phyloP scores from a whole-genome alignment of 129 eudicot species.

The Saussurea involucrata region DNA sequence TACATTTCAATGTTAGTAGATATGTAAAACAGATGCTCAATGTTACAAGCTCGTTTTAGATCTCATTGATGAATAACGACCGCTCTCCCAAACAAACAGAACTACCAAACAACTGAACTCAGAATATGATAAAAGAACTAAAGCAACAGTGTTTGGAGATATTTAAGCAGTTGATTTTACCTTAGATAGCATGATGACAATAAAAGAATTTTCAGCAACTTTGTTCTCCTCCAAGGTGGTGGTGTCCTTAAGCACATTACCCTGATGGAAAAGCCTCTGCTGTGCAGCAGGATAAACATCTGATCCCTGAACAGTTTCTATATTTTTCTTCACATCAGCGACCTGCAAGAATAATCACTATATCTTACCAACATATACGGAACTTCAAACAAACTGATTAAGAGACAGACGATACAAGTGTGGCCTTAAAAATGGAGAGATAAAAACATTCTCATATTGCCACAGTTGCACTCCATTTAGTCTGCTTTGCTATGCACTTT shows the following conservation, averaged over 20 bases:
- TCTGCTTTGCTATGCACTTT: neutral
- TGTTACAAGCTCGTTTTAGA: no score
- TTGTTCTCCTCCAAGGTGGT: slow-evolving; percentile 81
- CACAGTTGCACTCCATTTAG: neutral
- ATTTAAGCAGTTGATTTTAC: slow-evolving; percentile 29
- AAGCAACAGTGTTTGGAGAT: neutral
- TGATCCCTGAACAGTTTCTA: slow-evolving; percentile 71
- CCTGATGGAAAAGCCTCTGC: slow-evolving; percentile 83
- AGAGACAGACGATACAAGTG: neutral
- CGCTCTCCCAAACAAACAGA: neutral
- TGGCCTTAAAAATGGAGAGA: neutral
- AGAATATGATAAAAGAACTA: neutral
- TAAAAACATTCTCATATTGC: neutral
- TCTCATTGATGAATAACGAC: no score
- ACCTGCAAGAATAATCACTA: slow-evolving; percentile 43
- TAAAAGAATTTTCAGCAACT: slow-evolving; percentile 73
- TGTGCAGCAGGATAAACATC: slow-evolving; percentile 77
- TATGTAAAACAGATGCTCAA: neutral
- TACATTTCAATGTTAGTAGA: neutral
- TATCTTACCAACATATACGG: neutral
- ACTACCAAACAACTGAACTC: neutral
- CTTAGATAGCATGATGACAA: slow-evolving; percentile 82
- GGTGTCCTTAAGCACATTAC: slow-evolving; percentile 83
- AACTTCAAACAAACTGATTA: slow-evolving; percentile 1
- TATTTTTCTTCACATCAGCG: slow-evolving; percentile 78